Evolutionary conservation across 208 protist genomes (phyloP), one percentile per base, ranked within the genome.

Genomic region (Trypanosoma avium): DNA sequence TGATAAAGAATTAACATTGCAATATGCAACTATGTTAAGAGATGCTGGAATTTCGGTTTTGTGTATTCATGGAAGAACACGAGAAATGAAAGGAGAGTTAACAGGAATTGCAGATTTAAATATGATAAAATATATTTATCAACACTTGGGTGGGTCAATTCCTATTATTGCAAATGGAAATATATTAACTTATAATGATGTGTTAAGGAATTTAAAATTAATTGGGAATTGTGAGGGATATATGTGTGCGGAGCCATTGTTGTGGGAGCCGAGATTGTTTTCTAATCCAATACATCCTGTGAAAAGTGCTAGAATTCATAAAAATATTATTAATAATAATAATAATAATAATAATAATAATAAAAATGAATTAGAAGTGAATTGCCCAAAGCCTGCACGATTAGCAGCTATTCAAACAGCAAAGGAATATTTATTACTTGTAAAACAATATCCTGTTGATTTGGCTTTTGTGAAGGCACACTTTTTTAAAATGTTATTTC

Each of bases 101-200:
- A 85, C 70, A 15, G 81, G 84, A 8, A 22, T 78, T 0, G 92
- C 92, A 3, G 79, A 95, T 70, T 75, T 94, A 70, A 48, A 73
- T 27, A 61, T 88, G 33, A 92, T 97, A 56, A 49, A 68, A 4
- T 48, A 65, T 3, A 71, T 97, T 27, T 77, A 70, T 12, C 67
- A 76, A 15, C 69, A 74, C 3, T 38, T 95, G 26, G 15, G 66
- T 21, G 67, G 46, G 15, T 35, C 49, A 2, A 81, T 97, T 21
- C 90, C 92, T 0, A 73, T 97, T 21, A 80, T 97, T 68, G 75
- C 83, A 10, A 97, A 97, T 61, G 93, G 92, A 21, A 97, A 96
- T 70, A 78, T 97, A 21, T 70, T 79, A 32, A 72, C 46, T 17
- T 90, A 74, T 61, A 75, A 59, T 10, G 93, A 97, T 54, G 79